A percentile compares a stretch with the other conserved stretches of the same genome.
phyloP scores from a whole-genome alignment of 2,329 filamentous ascomycete genomes.

The Diaporthe vexans region DNA sequence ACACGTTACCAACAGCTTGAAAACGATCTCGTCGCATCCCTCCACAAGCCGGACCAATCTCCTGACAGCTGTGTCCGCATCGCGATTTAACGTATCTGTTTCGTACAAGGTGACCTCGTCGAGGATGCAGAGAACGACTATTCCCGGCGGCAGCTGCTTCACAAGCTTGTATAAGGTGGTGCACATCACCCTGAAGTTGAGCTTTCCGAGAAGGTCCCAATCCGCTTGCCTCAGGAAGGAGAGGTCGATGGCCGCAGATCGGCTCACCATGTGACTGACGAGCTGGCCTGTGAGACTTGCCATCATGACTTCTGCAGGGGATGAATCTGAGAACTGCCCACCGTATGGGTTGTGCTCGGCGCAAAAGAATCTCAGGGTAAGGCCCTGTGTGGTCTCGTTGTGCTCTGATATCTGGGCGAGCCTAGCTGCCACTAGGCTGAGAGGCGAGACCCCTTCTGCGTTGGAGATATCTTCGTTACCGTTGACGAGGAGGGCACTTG shows the following conservation, averaged over 20 bases:
- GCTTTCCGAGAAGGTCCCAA: not conserved
- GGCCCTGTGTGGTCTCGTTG: not conserved
- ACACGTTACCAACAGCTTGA: slow-evolving; percentile 25
- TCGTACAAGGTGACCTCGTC: slow-evolving; percentile 28
- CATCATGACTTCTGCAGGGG: slow-evolving; percentile 13
- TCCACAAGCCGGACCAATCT: slow-evolving; percentile 6
- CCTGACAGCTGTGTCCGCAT: not conserved
- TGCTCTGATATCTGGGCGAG: slow-evolving; percentile 25
- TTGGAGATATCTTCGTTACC: slow-evolving; percentile 10
- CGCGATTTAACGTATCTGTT: not conserved
- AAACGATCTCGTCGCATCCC: not conserved
- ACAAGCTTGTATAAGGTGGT: slow-evolving; percentile 5
- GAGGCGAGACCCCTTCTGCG: slow-evolving; percentile 18
- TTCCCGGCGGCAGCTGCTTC: slow-evolving; percentile 11
- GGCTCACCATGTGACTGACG: slow-evolving; percentile 23
- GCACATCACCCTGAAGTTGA: not conserved
- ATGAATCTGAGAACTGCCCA: not conserved
- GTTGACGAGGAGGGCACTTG: slow-evolving; percentile 1
- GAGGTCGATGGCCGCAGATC: not conserved
- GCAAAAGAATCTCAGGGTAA: slow-evolving; percentile 8
- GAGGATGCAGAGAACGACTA: slow-evolving; percentile 14
- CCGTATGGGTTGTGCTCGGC: slow-evolving; percentile 8
- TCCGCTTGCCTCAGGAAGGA: not conserved
- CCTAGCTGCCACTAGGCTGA: slow-evolving; percentile 31
- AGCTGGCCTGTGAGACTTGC: slow-evolving; percentile 32